Evolutionary conservation across 2,329 filamentous ascomycete genomes (phyloP), one percentile per base, ranked within the genome.

Genomic region (Nemania diffusa): DNA sequence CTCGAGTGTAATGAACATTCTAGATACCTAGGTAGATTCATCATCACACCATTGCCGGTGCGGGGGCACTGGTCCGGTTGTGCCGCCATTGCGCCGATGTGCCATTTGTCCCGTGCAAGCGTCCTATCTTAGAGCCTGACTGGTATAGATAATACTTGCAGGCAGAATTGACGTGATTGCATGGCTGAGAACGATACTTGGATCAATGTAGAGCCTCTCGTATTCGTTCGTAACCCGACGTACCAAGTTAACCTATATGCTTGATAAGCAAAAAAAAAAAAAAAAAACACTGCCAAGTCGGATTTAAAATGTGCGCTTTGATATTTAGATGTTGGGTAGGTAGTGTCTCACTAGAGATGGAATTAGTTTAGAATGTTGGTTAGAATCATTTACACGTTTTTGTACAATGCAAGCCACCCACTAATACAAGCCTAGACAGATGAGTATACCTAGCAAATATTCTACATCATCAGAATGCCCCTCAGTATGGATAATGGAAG

Each of bases 41-140:
- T 24, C 15, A 57, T 62, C 29, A 32, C 27, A 13, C 22, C 26
- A 66, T 48, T 51, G 37, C 52, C n/a, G 40, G n/a, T 53, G 53
- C 44, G n/a, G 64, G 64, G 58, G 64, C 3, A 13, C 15, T 26
- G 15, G 13, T 22, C 24, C 27, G n/a, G 27, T n/a, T 17, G 15
- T 22, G 24, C 1, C 27, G 13, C 24, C n/a, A 24, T 56, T 24
- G 48, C 40, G 32, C 34, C 20, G n/a, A 22, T 22, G 9, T 44
- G 40, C 40, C n/a, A n/a, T n/a, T n/a, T n/a, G n/a, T n/a, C n/a
- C n/a, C n/a, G n/a, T n/a, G n/a, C n/a, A n/a, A n/a, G n/a, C n/a
- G n/a, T n/a, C n/a, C n/a, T n/a, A n/a, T n/a, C n/a, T n/a, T n/a
- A n/a, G n/a, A n/a, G n/a, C n/a, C n/a, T n/a, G n/a, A n/a, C n/a